Evolutionary conservation across 176 grass and related monocot genomes (phyloP), one percentile per base, ranked within the genome.

Genomic region (Carex myosuroides): DNA sequence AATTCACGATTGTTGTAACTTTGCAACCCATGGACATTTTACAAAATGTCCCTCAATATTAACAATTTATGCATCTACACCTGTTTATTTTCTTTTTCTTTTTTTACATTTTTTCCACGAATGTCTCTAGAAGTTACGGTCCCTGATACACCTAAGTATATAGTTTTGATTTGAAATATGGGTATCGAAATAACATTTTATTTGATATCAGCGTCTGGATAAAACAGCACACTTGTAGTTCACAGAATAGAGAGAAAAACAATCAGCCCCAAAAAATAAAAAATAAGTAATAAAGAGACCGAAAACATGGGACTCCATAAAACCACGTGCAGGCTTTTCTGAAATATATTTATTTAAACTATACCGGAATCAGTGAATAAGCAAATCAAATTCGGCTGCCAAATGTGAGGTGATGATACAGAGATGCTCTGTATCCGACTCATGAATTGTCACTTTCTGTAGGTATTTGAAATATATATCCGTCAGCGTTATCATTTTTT

Each of bases 391-490:
- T 52, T 52, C 18, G 60, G 35, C 21, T 52, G 80, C 60, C 60
- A 52, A 55, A 66, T 68, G 64, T 56, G 30, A 24, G 39, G 12
- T 81, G 78, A 64, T 82, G 60, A 66, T 64, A 65, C n/a, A 41
- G 35, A n/a, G 42, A 53, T 67, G 60, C 37, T 83, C 5, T 83
- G 80, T 83, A 83, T 83, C 80, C 61, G 33, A 83, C 39, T 83
- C 80, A 83, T 3, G 37, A 60, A 64, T 62, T 87, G 79, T 83
- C 55, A 18, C 64, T 41, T 75, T 83, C 9, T 78, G n/a, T 20
- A 17, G 33, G 44, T 32, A 8, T n/a, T 24, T 46, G 22, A 66
- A 18, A 17, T 68, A 52, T 6, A 42, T 26, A 60, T 20, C 6
- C 29, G 8, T 35, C 60, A 83, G 26, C 6, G 10, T 48, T 14